Percentiles rank a stretch among this genome's conserved stretches.
These are phyloP conservation scores for Escovopsis sp. DNA, from an alignment of 2,329 filamentous ascomycete species.

Conservation along the genomic window DNA sequence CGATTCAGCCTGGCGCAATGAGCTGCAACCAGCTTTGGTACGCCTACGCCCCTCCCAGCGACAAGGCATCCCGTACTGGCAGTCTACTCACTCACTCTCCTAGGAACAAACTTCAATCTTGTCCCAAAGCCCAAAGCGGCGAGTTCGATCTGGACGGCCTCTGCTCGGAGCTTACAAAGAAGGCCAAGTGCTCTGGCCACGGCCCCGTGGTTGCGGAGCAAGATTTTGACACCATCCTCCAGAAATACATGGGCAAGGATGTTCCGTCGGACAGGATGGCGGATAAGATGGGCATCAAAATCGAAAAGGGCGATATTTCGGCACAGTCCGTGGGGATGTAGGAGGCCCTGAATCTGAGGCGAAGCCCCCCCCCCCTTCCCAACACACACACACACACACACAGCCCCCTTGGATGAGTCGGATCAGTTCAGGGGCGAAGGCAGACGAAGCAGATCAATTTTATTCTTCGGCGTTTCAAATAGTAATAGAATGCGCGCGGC, in stretches of 20 bases:
- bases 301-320: constrained; percentile 10
- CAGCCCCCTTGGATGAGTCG: too few relatives aligned
- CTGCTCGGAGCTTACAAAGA: constrained; percentile 84
- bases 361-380: too few relatives aligned
- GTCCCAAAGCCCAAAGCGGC: constrained; percentile 74
- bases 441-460: too few relatives aligned
- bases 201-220: constrained; percentile 80
- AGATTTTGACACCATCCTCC: constrained; percentile 72
- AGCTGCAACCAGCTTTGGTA: constrained; percentile 92
- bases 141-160: constrained; percentile 89
- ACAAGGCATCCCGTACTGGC: not conserved
- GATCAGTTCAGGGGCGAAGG: too few relatives aligned
- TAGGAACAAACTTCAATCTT: constrained; percentile 83
- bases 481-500: too few relatives aligned
- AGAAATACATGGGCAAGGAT: constrained; percentile 42
- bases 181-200: constrained; percentile 85
- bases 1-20: constrained; percentile 44
- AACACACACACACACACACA: too few relatives aligned
- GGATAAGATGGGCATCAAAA: constrained; percentile 41
- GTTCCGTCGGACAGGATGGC: constrained; percentile 20
- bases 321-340: constrained; percentile 2
- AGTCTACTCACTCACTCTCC: not conserved
- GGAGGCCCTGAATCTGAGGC: not conserved
- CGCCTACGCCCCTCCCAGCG: constrained; percentile 18
- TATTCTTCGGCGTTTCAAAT: too few relatives aligned